phyloP scores from a whole-genome alignment of 2,329 filamentous ascomycete genomes.

The Corynespora cassiicola region DNA sequence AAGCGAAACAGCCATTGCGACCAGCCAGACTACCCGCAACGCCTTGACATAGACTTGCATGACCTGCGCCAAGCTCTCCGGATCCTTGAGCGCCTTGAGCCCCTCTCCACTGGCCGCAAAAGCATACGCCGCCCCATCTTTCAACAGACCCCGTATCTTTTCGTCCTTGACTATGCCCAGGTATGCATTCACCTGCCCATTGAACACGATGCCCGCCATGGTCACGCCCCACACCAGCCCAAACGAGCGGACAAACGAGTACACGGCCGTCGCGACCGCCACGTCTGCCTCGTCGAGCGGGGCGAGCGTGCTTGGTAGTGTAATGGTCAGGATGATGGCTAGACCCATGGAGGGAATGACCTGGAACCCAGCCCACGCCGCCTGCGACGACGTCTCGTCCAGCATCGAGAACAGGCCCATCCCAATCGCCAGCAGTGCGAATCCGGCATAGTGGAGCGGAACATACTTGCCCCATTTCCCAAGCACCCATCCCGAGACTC shows the following conservation, averaged over 20 bases:
- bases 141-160: neutral
- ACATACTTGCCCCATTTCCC: slow-evolving; percentile 5
- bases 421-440: slow-evolving; percentile 2
- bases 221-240: slow-evolving; percentile 15
- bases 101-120: slow-evolving; percentile 3
- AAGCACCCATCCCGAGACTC: slow-evolving; percentile 1
- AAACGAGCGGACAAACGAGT: slow-evolving; percentile 11
- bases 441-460: slow-evolving; percentile 4
- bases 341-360: slow-evolving; percentile 9
- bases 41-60: slow-evolving; percentile 7
- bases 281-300: slow-evolving; percentile 10
- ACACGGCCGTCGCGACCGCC: slow-evolving; percentile 10
- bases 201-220: slow-evolving; percentile 10
- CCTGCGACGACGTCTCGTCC: slow-evolving; percentile 3
- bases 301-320: slow-evolving; percentile 9
- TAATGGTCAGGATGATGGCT: slow-evolving; percentile 4
- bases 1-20: slow-evolving; percentile 5
- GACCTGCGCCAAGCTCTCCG: neutral
- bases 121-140: slow-evolving; percentile 8
- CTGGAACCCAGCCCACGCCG: slow-evolving; percentile 10
- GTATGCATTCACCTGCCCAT: slow-evolving; percentile 6
- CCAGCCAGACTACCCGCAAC: slow-evolving; percentile 11
- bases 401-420: slow-evolving; percentile 1
- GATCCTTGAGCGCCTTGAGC: neutral
- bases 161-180: slow-evolving; percentile 1